phyloP scores from a whole-genome alignment of 805 yeast genomes.

The Sporopachydermia lactativora region DNA sequence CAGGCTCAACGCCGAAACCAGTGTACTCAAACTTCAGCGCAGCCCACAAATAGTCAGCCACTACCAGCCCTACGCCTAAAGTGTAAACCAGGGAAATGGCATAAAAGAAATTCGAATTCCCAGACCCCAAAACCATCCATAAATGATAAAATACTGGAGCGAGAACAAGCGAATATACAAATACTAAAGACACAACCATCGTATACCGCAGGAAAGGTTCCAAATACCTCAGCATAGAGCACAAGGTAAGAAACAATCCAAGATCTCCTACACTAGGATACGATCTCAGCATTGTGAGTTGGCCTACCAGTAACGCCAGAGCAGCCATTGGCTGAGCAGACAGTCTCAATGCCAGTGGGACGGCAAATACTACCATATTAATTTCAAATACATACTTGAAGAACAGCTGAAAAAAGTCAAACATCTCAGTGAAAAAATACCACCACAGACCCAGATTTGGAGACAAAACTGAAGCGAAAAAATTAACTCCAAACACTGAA shows the following conservation, averaged over 20 bases:
- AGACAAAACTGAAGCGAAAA: conserved; percentile 52
- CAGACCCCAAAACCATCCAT: conserved; percentile 91
- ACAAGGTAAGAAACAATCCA: conserved; percentile 37
- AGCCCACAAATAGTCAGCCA: conserved; percentile 77
- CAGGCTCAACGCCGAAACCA: conserved; percentile 21
- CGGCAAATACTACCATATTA: conserved; percentile 46
- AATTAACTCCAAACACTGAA: conserved; percentile 40
- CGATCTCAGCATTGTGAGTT: conserved; percentile 56
- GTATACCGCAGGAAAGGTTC: conserved; percentile 25
- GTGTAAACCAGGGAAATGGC: conserved; percentile 81
- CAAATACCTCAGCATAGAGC: conserved; percentile 31
- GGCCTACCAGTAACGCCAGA: conserved; percentile 29
- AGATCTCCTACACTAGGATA: conserved; percentile 80
- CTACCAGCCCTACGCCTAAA: conserved; percentile 47
- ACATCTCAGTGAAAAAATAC: conserved; percentile 95
- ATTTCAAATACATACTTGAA: conserved; percentile 76
- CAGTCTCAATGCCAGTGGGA: conserved; percentile 68
- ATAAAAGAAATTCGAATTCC: conserved; percentile 92
- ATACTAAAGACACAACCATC: conserved; percentile 34
- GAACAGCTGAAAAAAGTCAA: conserved; percentile 74
- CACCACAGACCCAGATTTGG: conserved; percentile 98
- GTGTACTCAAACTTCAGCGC: conserved; percentile 55
- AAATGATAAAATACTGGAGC: conserved; percentile 85
- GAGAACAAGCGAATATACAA: conserved; percentile 45
- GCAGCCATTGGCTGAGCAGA: conserved; percentile 45